phyloP scores from a whole-genome alignment of 345 rosid species.

The Trapa incisa region DNA sequence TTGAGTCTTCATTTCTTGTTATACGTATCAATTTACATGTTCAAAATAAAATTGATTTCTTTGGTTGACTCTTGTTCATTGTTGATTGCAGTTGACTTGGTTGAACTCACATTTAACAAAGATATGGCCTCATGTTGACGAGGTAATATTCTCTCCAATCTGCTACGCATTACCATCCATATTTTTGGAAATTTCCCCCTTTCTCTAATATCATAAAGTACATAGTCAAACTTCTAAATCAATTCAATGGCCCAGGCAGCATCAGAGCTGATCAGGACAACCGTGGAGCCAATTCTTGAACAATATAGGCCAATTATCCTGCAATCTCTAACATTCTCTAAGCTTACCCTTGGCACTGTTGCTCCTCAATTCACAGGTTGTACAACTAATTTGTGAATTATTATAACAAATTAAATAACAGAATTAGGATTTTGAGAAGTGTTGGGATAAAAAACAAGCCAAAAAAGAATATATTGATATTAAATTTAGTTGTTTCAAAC shows the following conservation, averaged over 20 bases:
- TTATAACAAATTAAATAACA: neutral
- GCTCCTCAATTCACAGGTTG: slow-evolving; percentile 99
- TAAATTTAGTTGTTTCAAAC: too few relatives aligned
- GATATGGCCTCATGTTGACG: slow-evolving; percentile 93
- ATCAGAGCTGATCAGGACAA: slow-evolving; percentile 74
- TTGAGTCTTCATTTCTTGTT: slow-evolving; percentile 13
- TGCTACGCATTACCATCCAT: neutral
- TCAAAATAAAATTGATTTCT: too few relatives aligned
- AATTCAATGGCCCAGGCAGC: slow-evolving; percentile 52
- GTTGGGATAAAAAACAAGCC: too few relatives aligned
- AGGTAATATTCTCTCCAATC: slow-evolving; percentile 28
- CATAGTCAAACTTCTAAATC: too few relatives aligned
- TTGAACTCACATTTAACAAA: slow-evolving; percentile 72
- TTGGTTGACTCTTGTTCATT: slow-evolving; percentile 1
- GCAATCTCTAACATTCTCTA: slow-evolving; percentile 83
- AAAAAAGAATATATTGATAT: too few relatives aligned
- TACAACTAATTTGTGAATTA: neutral
- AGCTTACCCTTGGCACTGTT: slow-evolving; percentile 91
- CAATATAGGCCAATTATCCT: slow-evolving; percentile 86
- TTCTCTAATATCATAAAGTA: neutral
- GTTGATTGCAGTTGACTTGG: slow-evolving; percentile 67
- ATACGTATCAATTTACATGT: too few relatives aligned
- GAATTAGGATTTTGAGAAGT: too few relatives aligned
- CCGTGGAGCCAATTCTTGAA: slow-evolving; percentile 87
- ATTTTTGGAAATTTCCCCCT: neutral